phyloP scores from a whole-genome alignment of 169 alveolate genomes.

The Amoebophrya sp. region DNA sequence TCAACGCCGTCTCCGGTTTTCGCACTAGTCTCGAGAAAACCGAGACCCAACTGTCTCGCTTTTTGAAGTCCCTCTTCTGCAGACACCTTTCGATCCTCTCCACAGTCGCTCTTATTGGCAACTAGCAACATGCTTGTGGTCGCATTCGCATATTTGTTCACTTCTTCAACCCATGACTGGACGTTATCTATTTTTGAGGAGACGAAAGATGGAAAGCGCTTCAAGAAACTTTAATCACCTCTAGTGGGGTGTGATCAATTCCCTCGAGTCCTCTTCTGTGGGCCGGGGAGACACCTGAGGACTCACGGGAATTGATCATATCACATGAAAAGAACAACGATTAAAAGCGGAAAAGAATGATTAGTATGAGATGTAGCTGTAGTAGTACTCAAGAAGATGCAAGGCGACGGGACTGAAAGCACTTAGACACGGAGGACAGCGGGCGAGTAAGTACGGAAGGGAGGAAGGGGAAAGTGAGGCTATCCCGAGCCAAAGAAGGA shows the following conservation, averaged over 20 bases:
- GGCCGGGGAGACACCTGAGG: no score
- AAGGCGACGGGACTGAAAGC: no score
- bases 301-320: background rate
- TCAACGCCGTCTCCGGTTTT: background rate
- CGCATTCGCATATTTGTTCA: constrained; percentile 28
- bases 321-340: background rate
- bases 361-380: no score
- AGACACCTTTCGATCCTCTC: background rate
- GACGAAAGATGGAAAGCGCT: no score
- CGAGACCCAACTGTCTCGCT: background rate
- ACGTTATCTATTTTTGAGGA: constrained; percentile 30
- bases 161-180: constrained; percentile 45
- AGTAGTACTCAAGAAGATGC: no score
- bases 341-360: background rate
- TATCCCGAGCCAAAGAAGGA: background rate
- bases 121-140: background rate
- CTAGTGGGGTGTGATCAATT: no score
- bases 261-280: no score
- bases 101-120: background rate
- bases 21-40: background rate
- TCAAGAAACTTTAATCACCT: no score
- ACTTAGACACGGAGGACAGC: no score
- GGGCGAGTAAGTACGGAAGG: no score
- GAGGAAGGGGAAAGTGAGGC: background rate
- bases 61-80: background rate